Base-by-base conservation (phyloP, 345 rosid species). In the Ceriops decandra region DNA sequence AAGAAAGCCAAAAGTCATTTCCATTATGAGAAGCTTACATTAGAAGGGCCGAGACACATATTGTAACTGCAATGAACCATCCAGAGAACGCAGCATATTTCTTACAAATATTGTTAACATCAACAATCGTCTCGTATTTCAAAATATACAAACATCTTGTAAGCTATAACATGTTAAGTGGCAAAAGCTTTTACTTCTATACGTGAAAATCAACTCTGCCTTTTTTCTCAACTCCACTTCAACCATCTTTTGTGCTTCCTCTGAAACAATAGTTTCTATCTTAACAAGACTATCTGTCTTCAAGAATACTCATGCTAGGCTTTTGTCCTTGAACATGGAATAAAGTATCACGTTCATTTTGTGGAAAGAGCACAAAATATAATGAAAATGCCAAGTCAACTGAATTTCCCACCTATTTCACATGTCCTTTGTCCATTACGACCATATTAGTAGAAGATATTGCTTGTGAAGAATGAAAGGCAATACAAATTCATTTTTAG, bases 1-100 rank as follows among this genome's bases (percentile, higher is more conserved):
- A 90, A n/a, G 95, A 93, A 53, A 93, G 81, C 98, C 98, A 93
- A 54, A 93, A 78, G 75, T 93, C 98, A 82, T 85, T 93, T 52
- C 95, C 97, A 63, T 93, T 93, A 36, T 92, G 93, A 17, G 98
- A 89, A 70, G 90, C 91, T 89, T 93, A 97, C 98, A 93, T 93
- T 75, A 82, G 73, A 80, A 90, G 71, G 49, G 97, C 98, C 0
- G 98, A 89, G 71, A 87, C 69, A 65, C 81, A 67, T 77, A 93
- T 84, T 47, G 86, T 81, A 63, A 81, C 52, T 49, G 96, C 68
- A 70, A 90, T 83, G 62, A 81, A 77, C 87, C 90, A 87, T 64
- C 98, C 96, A 80, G 84, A 84, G 77, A 85, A 93, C 57, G 73
- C 80, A 47, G 90, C 96, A 74, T 93, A 93, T 63, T 78, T 85